Evolutionary conservation across 2,329 filamentous ascomycete species (phyloP).

Genomic region (Ophiocordyceps unilateralis): DNA sequence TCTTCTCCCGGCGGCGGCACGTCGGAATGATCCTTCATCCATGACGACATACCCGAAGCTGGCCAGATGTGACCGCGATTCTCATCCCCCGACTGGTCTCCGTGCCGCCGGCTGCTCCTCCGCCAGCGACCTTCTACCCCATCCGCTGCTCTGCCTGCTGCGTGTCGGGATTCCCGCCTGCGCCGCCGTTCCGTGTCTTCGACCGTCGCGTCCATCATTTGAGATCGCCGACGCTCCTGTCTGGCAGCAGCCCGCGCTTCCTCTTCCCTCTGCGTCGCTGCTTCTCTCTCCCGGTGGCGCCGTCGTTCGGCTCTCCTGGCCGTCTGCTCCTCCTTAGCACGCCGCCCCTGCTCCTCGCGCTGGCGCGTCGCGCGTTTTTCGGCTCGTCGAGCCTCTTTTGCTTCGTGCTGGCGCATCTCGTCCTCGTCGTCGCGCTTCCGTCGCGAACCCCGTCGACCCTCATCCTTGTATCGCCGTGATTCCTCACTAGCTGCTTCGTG

Average conservation of each 20-base stretch:
- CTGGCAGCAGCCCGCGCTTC: conserved; percentile 25
- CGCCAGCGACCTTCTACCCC: conserved; percentile 16
- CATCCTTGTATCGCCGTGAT: conserved; percentile 37
- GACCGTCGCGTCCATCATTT: conserved; percentile 21
- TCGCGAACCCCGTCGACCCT: conserved; percentile 35
- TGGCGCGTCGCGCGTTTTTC: conserved; percentile 32
- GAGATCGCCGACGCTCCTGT: conserved; percentile 31
- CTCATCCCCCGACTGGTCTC: conserved; percentile 18
- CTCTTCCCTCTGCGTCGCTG: conserved; percentile 26
- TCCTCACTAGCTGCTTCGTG: conserved; percentile 30
- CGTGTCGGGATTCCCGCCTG: conserved; percentile 33
- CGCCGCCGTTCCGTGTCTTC: conserved; percentile 38
- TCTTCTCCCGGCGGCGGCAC: conserved; percentile 40
- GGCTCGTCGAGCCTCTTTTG: conserved; percentile 39
- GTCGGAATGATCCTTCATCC: conserved; percentile 48
- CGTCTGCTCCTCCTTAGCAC: conserved; percentile 29
- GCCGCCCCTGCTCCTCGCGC: conserved; percentile 31
- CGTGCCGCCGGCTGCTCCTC: conserved; percentile 28
- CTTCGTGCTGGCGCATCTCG: conserved; percentile 33
- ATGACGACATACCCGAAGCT: conserved; percentile 45
- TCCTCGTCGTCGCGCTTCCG: conserved; percentile 38
- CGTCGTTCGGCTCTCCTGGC: conserved; percentile 32
- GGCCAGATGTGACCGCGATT: conserved; percentile 30
- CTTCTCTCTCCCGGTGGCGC: conserved; percentile 30
- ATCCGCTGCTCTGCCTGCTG: conserved; percentile 22